phyloP scores from a whole-genome alignment of 345 rosid genomes.

The Syzygium aromaticum region DNA sequence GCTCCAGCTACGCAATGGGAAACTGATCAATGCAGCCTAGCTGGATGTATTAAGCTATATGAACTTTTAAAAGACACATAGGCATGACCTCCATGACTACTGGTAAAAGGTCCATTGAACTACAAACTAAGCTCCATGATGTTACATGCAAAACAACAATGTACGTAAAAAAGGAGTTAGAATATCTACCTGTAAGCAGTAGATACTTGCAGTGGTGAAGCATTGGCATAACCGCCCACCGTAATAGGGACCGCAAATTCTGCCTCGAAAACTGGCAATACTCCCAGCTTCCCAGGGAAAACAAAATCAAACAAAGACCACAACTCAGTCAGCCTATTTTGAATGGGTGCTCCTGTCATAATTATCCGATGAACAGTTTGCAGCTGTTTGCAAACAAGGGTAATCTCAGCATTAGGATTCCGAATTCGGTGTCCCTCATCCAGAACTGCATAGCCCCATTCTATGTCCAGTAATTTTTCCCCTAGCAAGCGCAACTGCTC shows the following conservation, averaged over 20 bases:
- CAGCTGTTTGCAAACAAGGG: slow-evolving; percentile 91
- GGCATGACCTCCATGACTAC: neutral
- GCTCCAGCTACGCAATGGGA: neutral
- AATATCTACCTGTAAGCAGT: slow-evolving; percentile 76
- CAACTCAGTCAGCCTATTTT: slow-evolving; percentile 80
- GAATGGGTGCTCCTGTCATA: slow-evolving; percentile 98
- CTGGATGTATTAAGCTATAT: neutral
- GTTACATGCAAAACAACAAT: neutral
- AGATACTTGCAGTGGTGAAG: slow-evolving; percentile 95
- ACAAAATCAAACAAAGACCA: slow-evolving; percentile 99
- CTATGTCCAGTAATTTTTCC: slow-evolving; percentile 72
- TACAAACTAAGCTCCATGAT: neutral
- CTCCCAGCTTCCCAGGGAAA: slow-evolving; percentile 96
- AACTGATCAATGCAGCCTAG: neutral
- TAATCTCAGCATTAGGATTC: slow-evolving; percentile 88
- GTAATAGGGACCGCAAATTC: slow-evolving; percentile 94
- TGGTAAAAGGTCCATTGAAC: neutral
- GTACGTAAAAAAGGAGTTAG: neutral
- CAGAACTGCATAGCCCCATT: slow-evolving; percentile 92
- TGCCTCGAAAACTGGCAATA: slow-evolving; percentile 93
- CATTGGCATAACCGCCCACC: slow-evolving; percentile 97
- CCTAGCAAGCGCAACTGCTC: slow-evolving; percentile 91
- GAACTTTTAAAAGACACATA: neutral
- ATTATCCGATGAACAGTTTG: slow-evolving; percentile 92
- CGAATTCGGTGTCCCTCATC: slow-evolving; percentile 98